phyloP scores from a whole-genome alignment of 768 basidiomycete species.

The Termitomyces sp. region DNA sequence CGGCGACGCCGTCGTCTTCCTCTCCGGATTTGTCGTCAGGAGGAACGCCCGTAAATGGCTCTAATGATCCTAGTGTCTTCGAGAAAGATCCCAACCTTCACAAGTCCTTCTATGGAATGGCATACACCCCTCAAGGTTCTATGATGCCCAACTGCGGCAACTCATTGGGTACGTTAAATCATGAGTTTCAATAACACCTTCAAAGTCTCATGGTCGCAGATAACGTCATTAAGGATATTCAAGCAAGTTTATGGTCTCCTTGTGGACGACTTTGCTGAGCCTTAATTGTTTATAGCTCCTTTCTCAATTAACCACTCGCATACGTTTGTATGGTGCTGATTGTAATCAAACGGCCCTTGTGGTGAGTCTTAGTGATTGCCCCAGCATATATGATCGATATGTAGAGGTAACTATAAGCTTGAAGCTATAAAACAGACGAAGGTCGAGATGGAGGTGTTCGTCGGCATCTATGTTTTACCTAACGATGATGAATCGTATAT shows the following conservation, averaged over 20 bases:
- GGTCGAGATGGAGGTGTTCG: constrained; percentile 76
- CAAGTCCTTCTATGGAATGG: constrained; percentile 78
- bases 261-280: background rate
- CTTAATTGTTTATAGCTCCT: constrained; percentile 44
- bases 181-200: background rate
- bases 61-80: constrained; percentile 68
- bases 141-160: constrained; percentile 64
- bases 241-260: constrained; percentile 33
- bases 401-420: constrained; percentile 35
- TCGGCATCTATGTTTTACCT: constrained; percentile 59
- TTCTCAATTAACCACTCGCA: constrained; percentile 76
- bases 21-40: background rate
- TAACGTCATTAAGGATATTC: constrained; percentile 63
- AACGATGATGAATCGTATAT: constrained; percentile 60
- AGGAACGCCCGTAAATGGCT: background rate
- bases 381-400: background rate
- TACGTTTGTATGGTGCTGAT: constrained; percentile 83
- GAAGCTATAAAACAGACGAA: constrained; percentile 89
- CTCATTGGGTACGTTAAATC: constrained; percentile 27
- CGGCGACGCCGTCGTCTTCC: constrained; percentile 16
- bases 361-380: constrained; percentile 29
- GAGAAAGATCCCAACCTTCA: constrained; percentile 57
- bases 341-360: constrained; percentile 80
- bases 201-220: constrained; percentile 25
- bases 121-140: constrained; percentile 77